Evolutionary conservation across 148 eudicot genomes (phyloP).

Genomic region (Arctostaphylos glauca): DNA sequence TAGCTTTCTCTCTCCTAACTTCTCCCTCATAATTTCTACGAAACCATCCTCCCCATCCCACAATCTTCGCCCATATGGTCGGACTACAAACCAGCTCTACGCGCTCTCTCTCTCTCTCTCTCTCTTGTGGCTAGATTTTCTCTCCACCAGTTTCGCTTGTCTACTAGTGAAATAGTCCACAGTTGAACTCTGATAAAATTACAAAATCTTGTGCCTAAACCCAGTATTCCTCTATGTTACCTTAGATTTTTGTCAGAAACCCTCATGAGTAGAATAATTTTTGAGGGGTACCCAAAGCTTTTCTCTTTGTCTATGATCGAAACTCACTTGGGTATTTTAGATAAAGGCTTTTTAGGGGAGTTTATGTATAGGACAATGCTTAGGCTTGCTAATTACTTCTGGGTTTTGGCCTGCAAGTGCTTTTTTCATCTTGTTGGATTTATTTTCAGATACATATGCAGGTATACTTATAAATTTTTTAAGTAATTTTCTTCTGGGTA

Average conservation of each 20-base stretch:
- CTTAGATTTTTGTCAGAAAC: conserved; percentile 22
- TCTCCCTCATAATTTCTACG: not conserved
- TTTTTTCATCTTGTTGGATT: conserved; percentile 36
- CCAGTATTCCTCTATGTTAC: conserved; percentile 25
- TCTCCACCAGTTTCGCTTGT: conserved; percentile 30
- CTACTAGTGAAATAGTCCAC: conserved; percentile 19
- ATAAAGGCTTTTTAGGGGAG: conserved; percentile 19
- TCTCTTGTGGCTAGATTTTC: conserved; percentile 8
- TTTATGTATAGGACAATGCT: conserved; percentile 27
- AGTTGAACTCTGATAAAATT: not conserved
- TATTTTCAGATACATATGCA: conserved; percentile 28
- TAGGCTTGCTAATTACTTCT: conserved; percentile 29
- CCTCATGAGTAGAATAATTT: conserved; percentile 12
- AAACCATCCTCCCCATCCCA: not conserved
- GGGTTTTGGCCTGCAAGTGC: conserved; percentile 36
- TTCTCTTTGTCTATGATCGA: conserved; percentile 19
- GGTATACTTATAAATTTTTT: conserved; percentile 28
- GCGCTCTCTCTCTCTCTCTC: not conserved
- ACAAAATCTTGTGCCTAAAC: conserved; percentile 13
- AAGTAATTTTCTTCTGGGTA: not conserved
- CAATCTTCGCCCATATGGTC: conserved; percentile 17
- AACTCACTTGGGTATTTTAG: conserved; percentile 13
- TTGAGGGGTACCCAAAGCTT: conserved; percentile 32
- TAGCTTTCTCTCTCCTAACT: not conserved
- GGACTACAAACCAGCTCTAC: no score